phyloP scores from a whole-genome alignment of 2,329 filamentous ascomycete species.

The Penicillium sp. region DNA sequence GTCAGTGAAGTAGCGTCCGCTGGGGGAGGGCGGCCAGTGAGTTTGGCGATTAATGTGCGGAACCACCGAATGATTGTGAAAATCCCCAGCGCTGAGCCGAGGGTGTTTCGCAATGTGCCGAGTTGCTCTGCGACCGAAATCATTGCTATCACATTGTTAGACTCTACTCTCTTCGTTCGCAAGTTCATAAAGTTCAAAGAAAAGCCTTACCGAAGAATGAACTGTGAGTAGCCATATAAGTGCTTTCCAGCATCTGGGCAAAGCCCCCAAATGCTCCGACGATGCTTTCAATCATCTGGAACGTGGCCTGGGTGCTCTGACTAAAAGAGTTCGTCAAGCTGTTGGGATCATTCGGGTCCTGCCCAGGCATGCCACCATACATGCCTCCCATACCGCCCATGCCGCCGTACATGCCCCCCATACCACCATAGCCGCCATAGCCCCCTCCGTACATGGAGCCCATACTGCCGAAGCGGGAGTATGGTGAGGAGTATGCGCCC shows the following conservation, averaged over 20 bases:
- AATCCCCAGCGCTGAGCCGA: conserved; percentile 91
- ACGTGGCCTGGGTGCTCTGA: conserved; percentile 92
- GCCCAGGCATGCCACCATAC: conserved; percentile 52
- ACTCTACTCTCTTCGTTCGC: conserved; percentile 7
- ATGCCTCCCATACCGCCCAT: conserved; percentile 52
- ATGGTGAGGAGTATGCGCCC: conserved; percentile 55
- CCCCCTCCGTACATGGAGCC: conserved; percentile 38
- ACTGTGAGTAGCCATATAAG: conserved; percentile 98
- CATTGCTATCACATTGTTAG: conserved; percentile 67
- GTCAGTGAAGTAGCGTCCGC: conserved; percentile 85
- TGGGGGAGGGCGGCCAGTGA: conserved; percentile 87
- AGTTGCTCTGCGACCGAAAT: conserved; percentile 98
- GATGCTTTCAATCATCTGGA: conserved; percentile 97
- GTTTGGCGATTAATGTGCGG: conserved; percentile 82
- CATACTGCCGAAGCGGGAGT: conserved; percentile 54
- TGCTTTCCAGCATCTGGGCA: conserved; percentile 98
- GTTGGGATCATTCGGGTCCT: conserved; percentile 80
- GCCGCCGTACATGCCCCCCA: conserved; percentile 49
- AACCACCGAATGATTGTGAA: conserved; percentile 96
- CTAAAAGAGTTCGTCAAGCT: conserved; percentile 94
- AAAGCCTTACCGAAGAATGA: conserved; percentile 84
- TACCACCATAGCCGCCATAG: conserved; percentile 41
- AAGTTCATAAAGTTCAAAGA: background rate
- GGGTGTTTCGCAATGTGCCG: conserved; percentile 84
- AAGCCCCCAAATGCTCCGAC: conserved; percentile 97